phyloP scores from a whole-genome alignment of 2,329 filamentous ascomycete species.

The Drechslerella coelobrocha region DNA sequence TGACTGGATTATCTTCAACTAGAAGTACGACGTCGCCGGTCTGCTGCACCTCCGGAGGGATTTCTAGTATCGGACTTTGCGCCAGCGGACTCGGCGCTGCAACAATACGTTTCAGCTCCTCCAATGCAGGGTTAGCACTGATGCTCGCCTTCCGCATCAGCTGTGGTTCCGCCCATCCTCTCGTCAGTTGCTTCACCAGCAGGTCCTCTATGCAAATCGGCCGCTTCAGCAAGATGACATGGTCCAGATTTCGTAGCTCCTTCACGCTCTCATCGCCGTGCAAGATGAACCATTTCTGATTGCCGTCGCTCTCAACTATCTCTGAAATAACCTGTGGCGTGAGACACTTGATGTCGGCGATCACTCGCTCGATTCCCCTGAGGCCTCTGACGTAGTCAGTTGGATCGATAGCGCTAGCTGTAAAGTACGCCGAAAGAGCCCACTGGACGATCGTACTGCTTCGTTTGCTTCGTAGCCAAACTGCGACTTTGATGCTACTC shows the following conservation, averaged over 20 bases:
- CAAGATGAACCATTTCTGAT: constrained; percentile 40
- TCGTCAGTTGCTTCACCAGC: constrained; percentile 36
- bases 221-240: constrained; percentile 35
- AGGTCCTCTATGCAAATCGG: constrained; percentile 45
- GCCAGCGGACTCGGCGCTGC: constrained; percentile 37
- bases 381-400: constrained; percentile 15
- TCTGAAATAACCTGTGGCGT: constrained; percentile 43
- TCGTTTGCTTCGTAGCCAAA: constrained; percentile 43
- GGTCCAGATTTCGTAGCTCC: constrained; percentile 37
- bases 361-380: constrained; percentile 27
- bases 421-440: constrained; percentile 42
- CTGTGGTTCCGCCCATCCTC: constrained; percentile 22
- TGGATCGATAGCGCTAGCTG: constrained; percentile 23
- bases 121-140: constrained; percentile 36
- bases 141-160: constrained; percentile 23
- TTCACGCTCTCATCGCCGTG: constrained; percentile 39
- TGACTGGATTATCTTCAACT: constrained; percentile 49
- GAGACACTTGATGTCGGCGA: constrained; percentile 45
- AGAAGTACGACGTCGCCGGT: constrained; percentile 30
- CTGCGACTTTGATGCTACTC: constrained; percentile 37
- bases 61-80: constrained; percentile 44
- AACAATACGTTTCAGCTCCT: constrained; percentile 40
- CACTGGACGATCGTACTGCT: constrained; percentile 43
- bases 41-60: constrained; percentile 34
- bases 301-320: constrained; percentile 24